A percentile compares a stretch with the other conserved stretches of the same genome.
These are phyloP conservation scores for Podila minutissima DNA, from an alignment of 192 early-diverging fungal species.

Conservation along the genomic window DNA sequence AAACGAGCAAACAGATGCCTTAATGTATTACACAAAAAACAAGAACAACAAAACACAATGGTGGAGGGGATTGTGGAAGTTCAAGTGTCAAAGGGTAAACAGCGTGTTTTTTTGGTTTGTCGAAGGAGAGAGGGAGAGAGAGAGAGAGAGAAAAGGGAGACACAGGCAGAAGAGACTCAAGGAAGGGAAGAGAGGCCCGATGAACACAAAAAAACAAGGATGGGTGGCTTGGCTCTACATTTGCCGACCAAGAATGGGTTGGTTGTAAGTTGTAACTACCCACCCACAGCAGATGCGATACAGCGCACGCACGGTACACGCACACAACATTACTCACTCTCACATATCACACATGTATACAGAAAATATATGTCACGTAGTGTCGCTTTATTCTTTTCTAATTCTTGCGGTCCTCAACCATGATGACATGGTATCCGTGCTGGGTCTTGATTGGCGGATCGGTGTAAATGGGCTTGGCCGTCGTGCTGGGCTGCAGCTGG, in stretches of 20 bases:
- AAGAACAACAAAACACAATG: slow-evolving; percentile 11
- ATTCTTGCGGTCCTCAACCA: slow-evolving; percentile 76
- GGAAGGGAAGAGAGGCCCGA: neutral
- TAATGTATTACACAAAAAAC: slow-evolving; percentile 7
- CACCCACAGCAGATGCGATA: too few relatives aligned
- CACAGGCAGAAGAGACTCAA: neutral
- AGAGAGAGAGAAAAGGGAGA: slow-evolving; percentile 8
- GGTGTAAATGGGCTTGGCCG: slow-evolving; percentile 73
- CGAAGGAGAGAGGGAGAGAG: neutral
- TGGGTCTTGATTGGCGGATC: slow-evolving; percentile 77
- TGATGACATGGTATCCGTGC: slow-evolving; percentile 87
- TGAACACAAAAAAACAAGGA: too few relatives aligned
- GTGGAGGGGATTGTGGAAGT: neutral
- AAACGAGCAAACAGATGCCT: neutral
- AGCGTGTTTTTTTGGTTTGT: slow-evolving; percentile 1
- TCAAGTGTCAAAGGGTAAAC: neutral
- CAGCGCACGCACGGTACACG: too few relatives aligned
- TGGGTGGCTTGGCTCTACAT: neutral
- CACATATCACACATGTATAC: neutral
- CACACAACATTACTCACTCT: neutral
- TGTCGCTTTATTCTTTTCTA: slow-evolving; percentile 13
- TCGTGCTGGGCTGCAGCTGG: slow-evolving; percentile 72
- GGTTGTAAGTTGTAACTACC: too few relatives aligned
- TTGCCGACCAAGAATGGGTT: too few relatives aligned
- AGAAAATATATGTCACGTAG: neutral